Evolutionary conservation across 2,329 filamentous ascomycete species (phyloP), one percentile per base, ranked within the genome.

Genomic region (Botrytis aclada): DNA sequence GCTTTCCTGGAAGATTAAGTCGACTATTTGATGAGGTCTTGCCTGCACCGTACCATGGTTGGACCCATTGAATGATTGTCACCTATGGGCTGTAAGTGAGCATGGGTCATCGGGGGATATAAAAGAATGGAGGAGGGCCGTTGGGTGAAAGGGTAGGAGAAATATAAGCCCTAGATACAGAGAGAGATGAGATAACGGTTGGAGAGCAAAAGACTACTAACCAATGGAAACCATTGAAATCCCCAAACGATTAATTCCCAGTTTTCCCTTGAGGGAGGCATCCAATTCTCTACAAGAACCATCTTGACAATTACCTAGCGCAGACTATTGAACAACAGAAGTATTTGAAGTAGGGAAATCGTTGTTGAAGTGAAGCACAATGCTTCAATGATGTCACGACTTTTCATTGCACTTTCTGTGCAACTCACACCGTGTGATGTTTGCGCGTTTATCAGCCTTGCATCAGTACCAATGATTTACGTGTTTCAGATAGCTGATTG

Each of bases 31-130:
- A 87, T 5, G 94, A 97, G 4, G 95, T 97, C 83, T 98, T 98
- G 81, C 96, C 96, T 85, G 95, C 94, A 69, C 93, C 93, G 82
- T 98, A 96, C 87, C 89, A 97, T 72, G 89, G 87, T n/a, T 87
- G 84, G 5, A 75, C 25, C 91, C 92, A 97, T 88, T 97, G 94
- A 34, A 88, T 69, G 1, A 89, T 87, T 0, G 90, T 90, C 75
- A 94, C 80, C 94, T 97, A 74, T 10, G n/a, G 20, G 54, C 12
- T 45, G 8, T 14, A 63, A 41, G 47, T 62, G 16, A 60, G 37
- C 14, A 56, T 56, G 51, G n/a, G n/a, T 18, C n/a, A 56, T 56
- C 18, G 25, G 47, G 25, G 32, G 5, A 7, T 37, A 4, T 51
- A 25, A 51, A 32, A 25, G 32, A 20, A 61, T 37, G 32, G 10